A percentile compares a stretch with the other conserved stretches of the same genome.
Conservation (phyloP, 352 stramenopile genomes). For the Globisporangium recalcitrans region DNA sequence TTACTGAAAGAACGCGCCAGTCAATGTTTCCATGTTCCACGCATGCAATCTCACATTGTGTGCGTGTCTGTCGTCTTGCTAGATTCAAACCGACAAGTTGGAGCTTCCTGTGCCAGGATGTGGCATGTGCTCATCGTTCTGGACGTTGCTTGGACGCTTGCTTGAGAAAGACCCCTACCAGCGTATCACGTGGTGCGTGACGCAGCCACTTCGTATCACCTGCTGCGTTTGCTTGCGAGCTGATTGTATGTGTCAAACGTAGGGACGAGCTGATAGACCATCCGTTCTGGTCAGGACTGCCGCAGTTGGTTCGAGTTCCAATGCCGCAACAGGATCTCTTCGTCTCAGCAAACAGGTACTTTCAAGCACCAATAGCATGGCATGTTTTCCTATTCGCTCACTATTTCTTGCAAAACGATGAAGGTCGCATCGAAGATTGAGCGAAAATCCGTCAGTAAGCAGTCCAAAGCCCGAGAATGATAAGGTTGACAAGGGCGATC, state of each 20-base stretch:
- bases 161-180: conserved; percentile 69
- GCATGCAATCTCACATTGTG: neutral
- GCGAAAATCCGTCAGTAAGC: neutral
- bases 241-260: neutral
- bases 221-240: neutral
- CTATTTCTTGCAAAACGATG: neutral
- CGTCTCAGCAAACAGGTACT: conserved; percentile 18
- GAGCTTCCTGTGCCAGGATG: conserved; percentile 39
- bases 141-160: conserved; percentile 45
- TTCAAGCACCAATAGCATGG: neutral
- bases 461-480: neutral
- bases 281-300: conserved; percentile 52
- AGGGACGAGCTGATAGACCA: conserved; percentile 67
- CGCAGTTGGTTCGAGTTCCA: conserved; percentile 21
- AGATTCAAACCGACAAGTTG: conserved; percentile 69
- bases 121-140: conserved; percentile 53
- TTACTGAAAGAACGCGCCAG: neutral
- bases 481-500: neutral
- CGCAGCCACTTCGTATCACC: neutral
- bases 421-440: conserved; percentile 1
- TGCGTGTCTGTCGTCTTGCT: conserved; percentile 1
- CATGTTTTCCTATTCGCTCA: neutral
- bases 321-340: conserved; percentile 71
- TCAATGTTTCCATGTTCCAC: neutral
- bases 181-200: conserved; percentile 64